phyloP scores from a whole-genome alignment of 805 yeast species.

The Dipodascopsis tothii region DNA sequence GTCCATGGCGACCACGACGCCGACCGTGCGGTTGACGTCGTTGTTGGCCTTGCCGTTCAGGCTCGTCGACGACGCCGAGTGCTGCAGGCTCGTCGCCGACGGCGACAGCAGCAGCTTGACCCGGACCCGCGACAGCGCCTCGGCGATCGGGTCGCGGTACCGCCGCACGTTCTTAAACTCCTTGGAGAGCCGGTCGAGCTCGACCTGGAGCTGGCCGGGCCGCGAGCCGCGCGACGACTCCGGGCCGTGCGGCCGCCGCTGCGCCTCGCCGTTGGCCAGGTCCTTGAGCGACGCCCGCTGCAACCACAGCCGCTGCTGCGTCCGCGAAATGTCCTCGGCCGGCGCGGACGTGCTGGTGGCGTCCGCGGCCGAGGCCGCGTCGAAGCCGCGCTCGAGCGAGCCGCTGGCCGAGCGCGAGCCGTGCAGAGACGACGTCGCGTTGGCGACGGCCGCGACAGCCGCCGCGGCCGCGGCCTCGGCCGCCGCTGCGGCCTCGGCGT shows the following conservation, averaged over 20 bases:
- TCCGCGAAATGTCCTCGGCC: conserved; percentile 2
- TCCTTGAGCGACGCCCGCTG: conserved; percentile 6
- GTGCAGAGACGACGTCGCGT: not conserved
- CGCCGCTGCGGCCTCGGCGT: conserved; percentile 20
- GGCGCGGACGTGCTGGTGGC: not conserved
- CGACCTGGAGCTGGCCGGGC: conserved; percentile 3
- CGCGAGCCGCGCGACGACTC: not conserved
- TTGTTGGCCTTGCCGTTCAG: not conserved
- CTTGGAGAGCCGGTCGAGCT: conserved; percentile 15
- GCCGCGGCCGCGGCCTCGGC: conserved; percentile 22
- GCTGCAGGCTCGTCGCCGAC: not conserved
- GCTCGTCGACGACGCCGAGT: not conserved
- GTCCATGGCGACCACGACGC: conserved; percentile 5
- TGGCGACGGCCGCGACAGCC: conserved; percentile 20
- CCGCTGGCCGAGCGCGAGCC: too few relatives aligned
- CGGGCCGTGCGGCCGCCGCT: not conserved
- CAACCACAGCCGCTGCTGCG: conserved; percentile 12
- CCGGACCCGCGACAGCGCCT: conserved; percentile 19
- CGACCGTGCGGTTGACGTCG: not conserved
- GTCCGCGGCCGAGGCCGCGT: not conserved
- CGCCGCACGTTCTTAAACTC: conserved; percentile 20
- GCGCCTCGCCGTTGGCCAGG: conserved; percentile 1
- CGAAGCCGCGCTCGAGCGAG: not conserved
- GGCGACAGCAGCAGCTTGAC: conserved; percentile 1
- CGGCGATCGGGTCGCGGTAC: conserved; percentile 19